Percentiles rank a stretch among this genome's conserved stretches.
phyloP scores from a whole-genome alignment of 2,329 filamentous ascomycete species.

The Hypomyces rosellus region DNA sequence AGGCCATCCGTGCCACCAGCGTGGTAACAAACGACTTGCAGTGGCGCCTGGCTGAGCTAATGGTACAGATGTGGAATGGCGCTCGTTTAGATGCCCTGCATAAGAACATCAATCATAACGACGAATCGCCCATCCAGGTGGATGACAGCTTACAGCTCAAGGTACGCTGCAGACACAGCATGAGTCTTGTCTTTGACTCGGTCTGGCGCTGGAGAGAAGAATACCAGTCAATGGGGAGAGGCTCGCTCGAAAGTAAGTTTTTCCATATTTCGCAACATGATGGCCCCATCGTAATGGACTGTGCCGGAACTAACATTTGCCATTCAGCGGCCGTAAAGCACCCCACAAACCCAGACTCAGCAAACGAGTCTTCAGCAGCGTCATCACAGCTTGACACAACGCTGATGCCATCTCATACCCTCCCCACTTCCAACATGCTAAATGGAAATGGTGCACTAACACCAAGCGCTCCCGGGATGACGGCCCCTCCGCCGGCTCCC shows the following conservation, averaged over 20 bases:
- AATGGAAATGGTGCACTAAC: conserved; percentile 47
- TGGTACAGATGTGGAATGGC: conserved; percentile 81
- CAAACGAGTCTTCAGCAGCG: conserved; percentile 64
- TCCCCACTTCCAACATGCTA: conserved; percentile 40
- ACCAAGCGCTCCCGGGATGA: conserved; percentile 42
- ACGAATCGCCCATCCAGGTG: conserved; percentile 43
- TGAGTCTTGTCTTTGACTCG: conserved; percentile 78
- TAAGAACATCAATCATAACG: conserved; percentile 42
- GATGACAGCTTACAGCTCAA: conserved; percentile 73
- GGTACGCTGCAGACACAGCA: conserved; percentile 76
- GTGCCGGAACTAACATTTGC: conserved; percentile 21
- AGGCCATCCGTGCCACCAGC: conserved; percentile 64
- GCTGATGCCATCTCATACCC: conserved; percentile 38
- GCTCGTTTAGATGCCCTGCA: conserved; percentile 46
- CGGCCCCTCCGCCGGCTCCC: conserved; percentile 27
- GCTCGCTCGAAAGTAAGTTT: conserved; percentile 62
- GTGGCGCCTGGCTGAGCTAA: conserved; percentile 74
- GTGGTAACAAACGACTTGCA: conserved; percentile 73
- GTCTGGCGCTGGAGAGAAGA: conserved; percentile 83
- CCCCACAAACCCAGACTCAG: conserved; percentile 77
- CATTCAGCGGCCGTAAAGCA: conserved; percentile 63
- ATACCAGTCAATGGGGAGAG: conserved; percentile 64
- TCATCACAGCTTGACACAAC: conserved; percentile 59
- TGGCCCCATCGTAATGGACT: not conserved
- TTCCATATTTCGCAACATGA: conserved; percentile 21